Conservation (phyloP, 2,329 filamentous ascomycete genomes). For the Pestalotiopsis sp. region DNA sequence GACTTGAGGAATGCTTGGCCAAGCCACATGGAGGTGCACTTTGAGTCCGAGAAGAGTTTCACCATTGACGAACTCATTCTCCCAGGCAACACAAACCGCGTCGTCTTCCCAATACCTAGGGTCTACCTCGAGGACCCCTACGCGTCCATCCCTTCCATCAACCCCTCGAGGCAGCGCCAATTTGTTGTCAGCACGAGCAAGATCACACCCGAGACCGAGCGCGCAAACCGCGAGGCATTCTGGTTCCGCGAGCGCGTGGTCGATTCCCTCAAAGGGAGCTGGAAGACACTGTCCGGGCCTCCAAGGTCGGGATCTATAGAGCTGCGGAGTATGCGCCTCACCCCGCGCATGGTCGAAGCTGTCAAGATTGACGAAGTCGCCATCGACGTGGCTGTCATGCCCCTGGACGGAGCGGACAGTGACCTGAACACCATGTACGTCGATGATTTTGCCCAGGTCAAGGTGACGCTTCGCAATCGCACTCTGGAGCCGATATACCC, state of each 20-base stretch:
- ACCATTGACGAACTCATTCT: conserved; percentile 57
- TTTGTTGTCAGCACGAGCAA: conserved; percentile 85
- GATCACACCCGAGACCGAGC: conserved; percentile 77
- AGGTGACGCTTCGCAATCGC: conserved; percentile 73
- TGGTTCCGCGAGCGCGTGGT: conserved; percentile 88
- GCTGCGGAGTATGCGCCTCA: conserved; percentile 72
- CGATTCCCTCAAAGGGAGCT: conserved; percentile 67
- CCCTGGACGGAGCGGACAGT: conserved; percentile 19
- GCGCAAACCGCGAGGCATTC: conserved; percentile 77
- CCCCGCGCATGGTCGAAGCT: conserved; percentile 77
- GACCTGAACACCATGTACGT: conserved; percentile 33
- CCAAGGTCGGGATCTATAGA: conserved; percentile 69
- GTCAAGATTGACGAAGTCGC: conserved; percentile 78
- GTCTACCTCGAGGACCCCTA: conserved; percentile 77
- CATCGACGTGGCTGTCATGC: conserved; percentile 60
- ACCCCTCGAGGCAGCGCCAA: conserved; percentile 81
- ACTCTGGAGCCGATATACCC: conserved; percentile 67
- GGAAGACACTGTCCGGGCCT: conserved; percentile 58
- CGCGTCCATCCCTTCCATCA: conserved; percentile 75
- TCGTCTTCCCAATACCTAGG: conserved; percentile 74
- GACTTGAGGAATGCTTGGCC: conserved; percentile 92
- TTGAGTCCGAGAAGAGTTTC: conserved; percentile 54
- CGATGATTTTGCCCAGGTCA: conserved; percentile 69
- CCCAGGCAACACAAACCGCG: conserved; percentile 69
- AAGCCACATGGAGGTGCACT: conserved; percentile 67